phyloP scores from a whole-genome alignment of 192 early-diverging fungal genomes.

The Allomyces macrogynus region DNA sequence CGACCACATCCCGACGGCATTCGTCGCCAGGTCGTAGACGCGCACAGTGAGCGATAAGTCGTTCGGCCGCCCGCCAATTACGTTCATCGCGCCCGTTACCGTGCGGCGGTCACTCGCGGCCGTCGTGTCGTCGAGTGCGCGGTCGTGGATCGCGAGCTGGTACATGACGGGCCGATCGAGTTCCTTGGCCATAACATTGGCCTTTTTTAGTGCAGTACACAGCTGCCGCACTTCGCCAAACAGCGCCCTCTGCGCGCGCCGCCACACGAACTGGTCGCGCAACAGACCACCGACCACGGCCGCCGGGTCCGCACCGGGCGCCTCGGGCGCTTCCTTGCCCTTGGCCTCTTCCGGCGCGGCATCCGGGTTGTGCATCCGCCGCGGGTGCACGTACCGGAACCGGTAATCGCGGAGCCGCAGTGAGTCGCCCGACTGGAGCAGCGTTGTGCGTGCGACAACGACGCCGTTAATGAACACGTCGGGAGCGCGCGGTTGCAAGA shows the following conservation, averaged over 20 bases:
- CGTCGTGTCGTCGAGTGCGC: background rate
- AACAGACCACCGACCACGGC: conserved; percentile 7
- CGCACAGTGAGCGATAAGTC: conserved; percentile 6
- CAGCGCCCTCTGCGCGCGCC: conserved; percentile 25
- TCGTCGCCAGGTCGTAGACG: background rate
- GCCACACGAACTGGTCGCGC: conserved; percentile 16
- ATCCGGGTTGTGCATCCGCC: background rate
- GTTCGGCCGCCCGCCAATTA: too few species aligned
- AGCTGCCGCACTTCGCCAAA: conserved; percentile 46
- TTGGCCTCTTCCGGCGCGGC: background rate
- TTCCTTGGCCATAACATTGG: conserved; percentile 72
- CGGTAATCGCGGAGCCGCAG: background rate
- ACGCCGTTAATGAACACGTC: background rate
- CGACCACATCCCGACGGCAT: conserved; percentile 1
- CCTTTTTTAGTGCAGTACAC: conserved; percentile 65
- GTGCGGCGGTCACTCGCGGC: conserved; percentile 7
- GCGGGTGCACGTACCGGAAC: background rate
- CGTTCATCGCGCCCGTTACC: conserved; percentile 6
- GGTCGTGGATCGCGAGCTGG: conserved; percentile 42
- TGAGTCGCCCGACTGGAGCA: background rate
- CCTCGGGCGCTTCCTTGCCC: background rate
- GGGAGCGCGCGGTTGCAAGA: conserved; percentile 25
- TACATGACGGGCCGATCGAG: conserved; percentile 60
- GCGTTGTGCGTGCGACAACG: background rate
- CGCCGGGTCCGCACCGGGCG: background rate